Conservation (phyloP, 768 basidiomycete species). For the Clathrus columnatus region DNA sequence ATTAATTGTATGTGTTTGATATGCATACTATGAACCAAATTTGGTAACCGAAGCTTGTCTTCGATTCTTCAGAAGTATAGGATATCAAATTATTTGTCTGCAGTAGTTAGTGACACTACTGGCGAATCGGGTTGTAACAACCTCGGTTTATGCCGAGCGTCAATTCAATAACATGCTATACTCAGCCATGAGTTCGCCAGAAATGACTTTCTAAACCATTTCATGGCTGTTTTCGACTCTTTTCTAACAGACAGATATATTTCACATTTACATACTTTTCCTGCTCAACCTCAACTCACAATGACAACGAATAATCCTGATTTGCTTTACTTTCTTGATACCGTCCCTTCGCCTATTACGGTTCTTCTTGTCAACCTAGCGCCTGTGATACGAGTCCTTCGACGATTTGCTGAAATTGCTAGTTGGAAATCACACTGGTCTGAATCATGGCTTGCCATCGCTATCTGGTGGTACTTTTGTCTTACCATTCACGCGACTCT, state of each 20-base stretch:
- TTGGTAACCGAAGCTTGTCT: no score
- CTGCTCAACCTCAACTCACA: background rate
- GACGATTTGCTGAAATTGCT: conserved; percentile 38
- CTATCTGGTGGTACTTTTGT: conserved; percentile 70
- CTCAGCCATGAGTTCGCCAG: background rate
- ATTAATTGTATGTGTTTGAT: no score
- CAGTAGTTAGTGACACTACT: no score
- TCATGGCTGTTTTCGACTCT: background rate
- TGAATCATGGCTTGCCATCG: conserved; percentile 59
- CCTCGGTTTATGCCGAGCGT: no score
- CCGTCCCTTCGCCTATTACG: conserved; percentile 55
- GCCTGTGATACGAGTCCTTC: conserved; percentile 38
- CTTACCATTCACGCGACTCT: conserved; percentile 45
- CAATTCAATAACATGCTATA: no score
- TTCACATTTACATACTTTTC: background rate
- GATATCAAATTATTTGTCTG: no score
- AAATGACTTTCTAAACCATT: background rate
- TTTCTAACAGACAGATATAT: background rate
- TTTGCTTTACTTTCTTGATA: conserved; percentile 37
- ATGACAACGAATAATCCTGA: background rate
- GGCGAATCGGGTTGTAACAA: no score
- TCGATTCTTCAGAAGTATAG: no score
- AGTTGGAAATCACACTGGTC: conserved; percentile 52
- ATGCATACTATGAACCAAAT: no score
- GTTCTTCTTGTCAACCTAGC: conserved; percentile 53